Conservation (phyloP, 352 stramenopile genomes). For the Thraustochytrium striatum region DNA sequence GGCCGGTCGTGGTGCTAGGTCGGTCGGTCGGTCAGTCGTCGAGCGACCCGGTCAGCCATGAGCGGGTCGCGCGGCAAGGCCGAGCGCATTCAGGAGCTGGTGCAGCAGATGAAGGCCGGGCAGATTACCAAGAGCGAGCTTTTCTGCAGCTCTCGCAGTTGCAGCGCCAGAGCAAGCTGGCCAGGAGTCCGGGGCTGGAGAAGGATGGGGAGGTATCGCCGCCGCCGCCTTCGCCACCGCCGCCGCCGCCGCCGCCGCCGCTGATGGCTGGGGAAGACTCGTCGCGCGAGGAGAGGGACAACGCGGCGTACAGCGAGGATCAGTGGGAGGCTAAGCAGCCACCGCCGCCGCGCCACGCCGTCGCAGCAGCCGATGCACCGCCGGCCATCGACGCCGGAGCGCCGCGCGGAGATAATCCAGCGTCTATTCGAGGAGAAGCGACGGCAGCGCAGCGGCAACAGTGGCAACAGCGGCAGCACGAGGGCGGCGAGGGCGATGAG, state of each 20-base stretch:
- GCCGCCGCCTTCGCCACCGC: too few species aligned
- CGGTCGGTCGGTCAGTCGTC: too few species aligned
- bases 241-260: too few species aligned
- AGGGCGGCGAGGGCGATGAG: neutral
- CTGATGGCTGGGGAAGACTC: too few species aligned
- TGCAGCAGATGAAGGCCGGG: slow-evolving; percentile 48
- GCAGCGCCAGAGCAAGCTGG: neutral
- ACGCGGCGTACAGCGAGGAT: neutral
- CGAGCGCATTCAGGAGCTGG: slow-evolving; percentile 46
- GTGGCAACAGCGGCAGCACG: neutral
- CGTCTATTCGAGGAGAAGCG: slow-evolving; percentile 17
- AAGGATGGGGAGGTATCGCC: too few species aligned
- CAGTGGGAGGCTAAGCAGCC: neutral
- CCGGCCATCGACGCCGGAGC: slow-evolving; percentile 6
- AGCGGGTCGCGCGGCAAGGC: too few species aligned
- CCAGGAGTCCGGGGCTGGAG: neutral
- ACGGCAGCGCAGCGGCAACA: neutral
- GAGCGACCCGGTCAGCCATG: too few species aligned
- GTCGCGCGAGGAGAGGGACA: neutral
- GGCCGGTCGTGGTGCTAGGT: too few species aligned
- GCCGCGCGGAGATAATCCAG: slow-evolving; percentile 17
- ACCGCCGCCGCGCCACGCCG: neutral
- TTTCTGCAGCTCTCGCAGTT: slow-evolving; percentile 47
- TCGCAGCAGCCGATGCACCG: neutral
- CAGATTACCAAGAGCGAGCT: slow-evolving; percentile 50